Evolutionary conservation across 345 rosid species (phyloP), one percentile per base, ranked within the genome.

Genomic region (Ceriops decandra): DNA sequence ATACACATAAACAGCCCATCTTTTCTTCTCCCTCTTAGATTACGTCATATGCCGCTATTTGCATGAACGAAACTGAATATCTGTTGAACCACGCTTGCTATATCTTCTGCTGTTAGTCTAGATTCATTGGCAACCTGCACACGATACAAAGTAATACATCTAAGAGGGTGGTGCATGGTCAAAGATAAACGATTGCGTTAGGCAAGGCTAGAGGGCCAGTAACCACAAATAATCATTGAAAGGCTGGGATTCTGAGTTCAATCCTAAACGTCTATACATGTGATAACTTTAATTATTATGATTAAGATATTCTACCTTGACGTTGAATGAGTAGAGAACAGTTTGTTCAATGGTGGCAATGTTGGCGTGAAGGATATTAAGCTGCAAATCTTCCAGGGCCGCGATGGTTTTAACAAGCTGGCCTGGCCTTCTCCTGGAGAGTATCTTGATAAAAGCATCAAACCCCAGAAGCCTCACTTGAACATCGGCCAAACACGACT

Each of bases 331-430:
- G 76, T 91, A 91, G 20, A 95, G 90, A 56, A 95, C 98, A 15
- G 97, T 95, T 78, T 91, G 98, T 67, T 91, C 98, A 68, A 91
- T 90, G 79, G 96, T 91, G 63, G 99, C 91, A 72, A 95, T 95
- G 76, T 90, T 95, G 75, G 96, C 88, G 73, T 91, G 98, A 42
- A 91, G 90, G 46, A 95, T 86, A 52, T 76, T 91, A 71, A 95
- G 90, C 80, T 88, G 93, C 82, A 95, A 82, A 82, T 90, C 98
- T 71, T 95, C 91, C 5, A 95, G 82, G n/a, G 96, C 99, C 36
- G 99, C 98, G 8, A 91, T 95, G 52, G 90, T 79, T 67, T 84
- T 86, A 28, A 88, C 78, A 22, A 95, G 74, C 69, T 90, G 98
- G 35, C 96, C 93, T 0, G 97, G 95, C 68, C 99, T 88, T 82